Evolutionary conservation across 306 rosid species (phyloP), one percentile per base, ranked within the genome.

Genomic region (Fagus sylvatica): DNA sequence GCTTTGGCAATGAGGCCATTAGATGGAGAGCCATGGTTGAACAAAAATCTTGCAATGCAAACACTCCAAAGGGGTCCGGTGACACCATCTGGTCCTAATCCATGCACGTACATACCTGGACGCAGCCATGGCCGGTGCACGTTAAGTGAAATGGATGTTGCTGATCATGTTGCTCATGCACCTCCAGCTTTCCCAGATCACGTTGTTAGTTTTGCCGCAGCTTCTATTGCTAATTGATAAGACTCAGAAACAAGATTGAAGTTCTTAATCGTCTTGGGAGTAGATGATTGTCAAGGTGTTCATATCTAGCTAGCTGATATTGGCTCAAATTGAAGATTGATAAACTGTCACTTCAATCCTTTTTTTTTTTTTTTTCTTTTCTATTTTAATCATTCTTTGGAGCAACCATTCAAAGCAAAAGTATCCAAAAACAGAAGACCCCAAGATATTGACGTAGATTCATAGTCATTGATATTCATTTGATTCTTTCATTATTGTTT

Each of bases 51-150:
- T 22, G 32, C 41, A 6, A 60, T 76, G 40, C 74, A 76, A 69
- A 39, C 77, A 11, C 64, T 81, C 1, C 66, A 48, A 69, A 54
- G 17, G 65, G 78, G 78, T 7, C 51, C 8, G 0, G 53, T 71
- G 36, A 28, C 51, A 1, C 15, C 61, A 8, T 13, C 77, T 4
- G 6, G n/a, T 33, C 68, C 68, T 22, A 81, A 81, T 11, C 80
- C 78, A 71, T 64, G 81, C 81, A 81, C 81, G 19, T 61, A 70
- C 22, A 28, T 71, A 13, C 80, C 78, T 1, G 55, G 33, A 7
- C 33, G 4, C 7, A 39, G 37, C 39, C 40, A 6, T 13, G 84
- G 84, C 54, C 79, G 76, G 2, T 80, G 84, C 68, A 70, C 80
- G 4, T 33, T 74, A 53, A 70, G 28, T 22, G 28, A 22, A 22